Percentiles rank a stretch among this genome's conserved stretches.
These are phyloP conservation scores for Pestalotiopsis fici DNA, from an alignment of 2,329 filamentous ascomycete species.

Conservation along the genomic window DNA sequence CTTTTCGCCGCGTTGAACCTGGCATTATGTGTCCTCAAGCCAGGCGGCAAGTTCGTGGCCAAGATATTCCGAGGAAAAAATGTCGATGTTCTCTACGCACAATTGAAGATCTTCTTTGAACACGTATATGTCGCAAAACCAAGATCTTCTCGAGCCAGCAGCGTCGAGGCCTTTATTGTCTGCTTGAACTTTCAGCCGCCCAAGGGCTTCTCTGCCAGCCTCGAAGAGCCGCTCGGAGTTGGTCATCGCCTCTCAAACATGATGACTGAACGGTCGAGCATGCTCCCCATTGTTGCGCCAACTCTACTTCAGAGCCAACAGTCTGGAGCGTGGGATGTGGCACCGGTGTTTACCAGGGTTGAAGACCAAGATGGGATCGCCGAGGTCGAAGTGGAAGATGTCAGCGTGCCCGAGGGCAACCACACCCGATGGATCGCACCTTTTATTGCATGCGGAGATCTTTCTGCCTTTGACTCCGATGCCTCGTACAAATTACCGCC, in stretches of 20 bases:
- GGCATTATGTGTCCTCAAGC: slow-evolving; percentile 86
- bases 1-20: slow-evolving; percentile 93
- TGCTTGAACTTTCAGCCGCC: slow-evolving; percentile 88
- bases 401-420: slow-evolving; percentile 32
- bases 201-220: slow-evolving; percentile 70
- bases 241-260: slow-evolving; percentile 55
- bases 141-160: slow-evolving; percentile 90
- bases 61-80: slow-evolving; percentile 97
- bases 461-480: slow-evolving; percentile 94
- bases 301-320: slow-evolving; percentile 46
- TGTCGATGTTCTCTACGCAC: slow-evolving; percentile 92
- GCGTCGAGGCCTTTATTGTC: slow-evolving; percentile 94
- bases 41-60: slow-evolving; percentile 93
- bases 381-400: slow-evolving; percentile 53
- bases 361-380: slow-evolving; percentile 36
- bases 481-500: slow-evolving; percentile 89
- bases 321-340: slow-evolving; percentile 44
- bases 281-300: slow-evolving; percentile 40
- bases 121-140: slow-evolving; percentile 91
- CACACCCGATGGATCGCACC: slow-evolving; percentile 83
- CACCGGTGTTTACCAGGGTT: slow-evolving; percentile 15
- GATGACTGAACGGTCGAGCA: slow-evolving; percentile 42
- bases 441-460: slow-evolving; percentile 95
- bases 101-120: slow-evolving; percentile 89
- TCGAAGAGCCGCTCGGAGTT: slow-evolving; percentile 74